Base-by-base conservation (phyloP, 495 filamentous ascomycete species). In the Pyrenula massariospora region DNA sequence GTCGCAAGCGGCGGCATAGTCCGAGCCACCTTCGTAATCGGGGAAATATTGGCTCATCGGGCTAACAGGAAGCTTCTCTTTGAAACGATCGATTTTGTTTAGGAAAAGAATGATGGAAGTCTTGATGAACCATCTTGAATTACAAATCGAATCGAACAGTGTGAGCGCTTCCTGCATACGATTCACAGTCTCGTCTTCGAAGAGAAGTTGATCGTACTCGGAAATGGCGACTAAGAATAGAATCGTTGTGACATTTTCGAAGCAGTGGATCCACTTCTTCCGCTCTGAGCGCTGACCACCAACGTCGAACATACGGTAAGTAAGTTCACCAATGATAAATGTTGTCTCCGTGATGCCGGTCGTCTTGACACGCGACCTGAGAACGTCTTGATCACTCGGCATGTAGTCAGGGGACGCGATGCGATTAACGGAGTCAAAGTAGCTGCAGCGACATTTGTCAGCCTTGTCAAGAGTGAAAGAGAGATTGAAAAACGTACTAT, bases 231-330 rank as follows among this genome's bases (percentile, higher is more conserved):
- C 93, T 56, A 98, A 73, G 84, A 98, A 98, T 36, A 98, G 87
- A 63, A 98, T 95, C 19, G 93, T 95, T 50, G 92, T 96, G 66
- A 98, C 93, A 64, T 98, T 97, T 77, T 98, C 93, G 75, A 98
- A 98, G 78, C 92, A 95, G 77, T 99, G 93, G 58, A 99, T 99
- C 93, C 93, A 99, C 85, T 99, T 99, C 86, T 99, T 99, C 61
- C 93, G 87, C 73, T 99, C 93, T 1, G 94, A 97, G 63, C 93
- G 86, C 73, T 97, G 93, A 65, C 93, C 93, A 78, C 93, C 93
- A 25, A 99, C 93, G 69, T 99, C 93, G 75, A 97, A 97, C 93
- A 99, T 99, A 56, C 94, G 85, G 75, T 96, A 99, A 25, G 91
- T 97, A 65, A 99, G 75, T 64, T 96, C 90, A 59, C 93, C 94